A percentile compares a stretch with the other conserved stretches of the same genome.
These are phyloP conservation scores for Areca catechu DNA, from an alignment of 176 grass and related monocot genomes.

Conservation along the genomic window DNA sequence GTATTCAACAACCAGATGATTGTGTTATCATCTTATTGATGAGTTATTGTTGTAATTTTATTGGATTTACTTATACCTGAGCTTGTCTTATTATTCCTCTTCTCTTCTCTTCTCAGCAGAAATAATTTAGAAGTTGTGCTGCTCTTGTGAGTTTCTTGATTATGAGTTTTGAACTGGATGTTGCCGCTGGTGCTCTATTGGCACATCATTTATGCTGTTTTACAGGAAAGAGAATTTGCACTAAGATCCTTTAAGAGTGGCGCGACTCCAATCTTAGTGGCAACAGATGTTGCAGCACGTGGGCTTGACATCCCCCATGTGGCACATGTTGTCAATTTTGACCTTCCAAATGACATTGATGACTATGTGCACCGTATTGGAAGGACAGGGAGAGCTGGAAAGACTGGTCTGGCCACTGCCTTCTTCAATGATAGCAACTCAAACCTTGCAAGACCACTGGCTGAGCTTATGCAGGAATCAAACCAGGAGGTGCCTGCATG, in stretches of 20 bases:
- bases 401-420: slow-evolving; percentile 63
- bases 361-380: slow-evolving; percentile 85
- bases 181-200: slow-evolving; percentile 5
- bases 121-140: too few relatives aligned
- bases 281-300: slow-evolving; percentile 90
- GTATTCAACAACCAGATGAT: too few relatives aligned
- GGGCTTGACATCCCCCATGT: slow-evolving; percentile 91
- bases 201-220: not conserved
- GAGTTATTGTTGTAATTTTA: too few relatives aligned
- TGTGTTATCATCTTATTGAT: too few relatives aligned
- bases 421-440: slow-evolving; percentile 67
- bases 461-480: slow-evolving; percentile 71
- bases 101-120: too few relatives aligned
- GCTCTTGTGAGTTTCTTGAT: too few relatives aligned
- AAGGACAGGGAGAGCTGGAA: slow-evolving; percentile 65
- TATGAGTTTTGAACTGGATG: not conserved
- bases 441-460: slow-evolving; percentile 38
- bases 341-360: slow-evolving; percentile 86
- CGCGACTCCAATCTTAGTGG: slow-evolving; percentile 67
- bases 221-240: slow-evolving; percentile 74
- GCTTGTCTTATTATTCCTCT: too few relatives aligned
- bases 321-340: slow-evolving; percentile 86
- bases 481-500: slow-evolving; percentile 78
- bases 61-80: too few relatives aligned
- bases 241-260: slow-evolving; percentile 84